Conservation (phyloP, 2,329 filamentous ascomycete species). For the Trichoderma sp. region DNA sequence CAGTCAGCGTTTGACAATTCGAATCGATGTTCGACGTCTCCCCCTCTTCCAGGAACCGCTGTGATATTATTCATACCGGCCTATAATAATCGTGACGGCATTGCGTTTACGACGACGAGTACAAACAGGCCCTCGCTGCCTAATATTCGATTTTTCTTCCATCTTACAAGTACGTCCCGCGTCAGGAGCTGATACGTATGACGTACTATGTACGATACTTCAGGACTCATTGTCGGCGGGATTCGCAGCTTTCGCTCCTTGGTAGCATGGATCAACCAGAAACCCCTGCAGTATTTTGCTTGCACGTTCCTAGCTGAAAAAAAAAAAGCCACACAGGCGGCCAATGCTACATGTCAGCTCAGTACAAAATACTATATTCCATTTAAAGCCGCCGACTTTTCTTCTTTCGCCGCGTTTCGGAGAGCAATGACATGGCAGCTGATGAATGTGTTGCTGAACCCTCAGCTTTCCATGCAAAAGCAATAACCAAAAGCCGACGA, state of each 20-base stretch:
- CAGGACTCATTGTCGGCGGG: constrained; percentile 4
- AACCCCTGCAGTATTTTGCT: constrained; percentile 17
- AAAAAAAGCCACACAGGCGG: constrained; percentile 10
- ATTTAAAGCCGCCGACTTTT: constrained; percentile 23
- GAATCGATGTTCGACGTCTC: background rate
- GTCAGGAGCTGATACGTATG: background rate
- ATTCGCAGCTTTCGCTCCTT: constrained; percentile 15
- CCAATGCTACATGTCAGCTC: constrained; percentile 18
- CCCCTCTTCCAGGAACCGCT: constrained; percentile 1
- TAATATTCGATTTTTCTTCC: background rate
- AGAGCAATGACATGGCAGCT: background rate
- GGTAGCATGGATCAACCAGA: constrained; percentile 12
- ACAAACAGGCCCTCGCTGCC: background rate
- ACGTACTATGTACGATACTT: background rate
- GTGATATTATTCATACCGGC: background rate
- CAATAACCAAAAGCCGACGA: background rate
- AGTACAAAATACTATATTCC: background rate
- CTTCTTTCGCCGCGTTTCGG: constrained; percentile 1
- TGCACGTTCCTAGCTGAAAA: constrained; percentile 27
- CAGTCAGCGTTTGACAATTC: constrained; percentile 23
- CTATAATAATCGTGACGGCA: background rate
- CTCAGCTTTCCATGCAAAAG: background rate
- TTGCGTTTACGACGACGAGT: background rate
- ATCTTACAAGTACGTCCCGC: background rate
- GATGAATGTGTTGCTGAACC: background rate